Percentiles rank a stretch among this genome's conserved stretches.
These are phyloP conservation scores for Aspergillus nomiae DNA, from an alignment of 2,329 filamentous ascomycete genomes.

Conservation along the genomic window DNA sequence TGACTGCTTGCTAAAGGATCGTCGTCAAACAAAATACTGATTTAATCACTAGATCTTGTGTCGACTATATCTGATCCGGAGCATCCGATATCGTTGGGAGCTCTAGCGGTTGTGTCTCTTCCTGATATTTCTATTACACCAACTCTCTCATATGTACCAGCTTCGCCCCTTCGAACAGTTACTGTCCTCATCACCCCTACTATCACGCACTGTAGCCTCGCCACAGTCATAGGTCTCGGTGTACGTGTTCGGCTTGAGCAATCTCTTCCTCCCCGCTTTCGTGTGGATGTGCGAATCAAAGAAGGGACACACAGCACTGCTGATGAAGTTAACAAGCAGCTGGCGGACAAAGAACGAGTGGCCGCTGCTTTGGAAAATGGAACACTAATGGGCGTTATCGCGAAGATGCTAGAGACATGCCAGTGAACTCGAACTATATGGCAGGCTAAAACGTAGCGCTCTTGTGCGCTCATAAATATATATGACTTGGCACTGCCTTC, in stretches of 20 bases:
- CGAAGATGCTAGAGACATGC: slow-evolving; percentile 92
- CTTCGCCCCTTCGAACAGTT: slow-evolving; percentile 69
- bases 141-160: slow-evolving; percentile 59
- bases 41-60: slow-evolving; percentile 70
- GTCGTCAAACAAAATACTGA: slow-evolving; percentile 5
- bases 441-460: neutral
- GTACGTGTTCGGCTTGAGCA: slow-evolving; percentile 90
- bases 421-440: slow-evolving; percentile 45
- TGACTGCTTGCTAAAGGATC: neutral
- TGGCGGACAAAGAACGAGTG: slow-evolving; percentile 94
- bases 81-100: slow-evolving; percentile 90
- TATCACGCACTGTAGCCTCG: slow-evolving; percentile 93
- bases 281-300: slow-evolving; percentile 91
- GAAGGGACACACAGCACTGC: slow-evolving; percentile 94
- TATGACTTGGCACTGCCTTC: neutral
- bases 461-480: neutral
- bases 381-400: slow-evolving; percentile 80
- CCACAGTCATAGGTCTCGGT: slow-evolving; percentile 92
- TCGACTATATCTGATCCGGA: slow-evolving; percentile 94
- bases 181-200: slow-evolving; percentile 91
- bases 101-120: slow-evolving; percentile 93
- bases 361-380: slow-evolving; percentile 93
- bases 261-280: slow-evolving; percentile 85
- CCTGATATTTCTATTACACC: slow-evolving; percentile 82
- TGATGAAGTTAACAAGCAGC: slow-evolving; percentile 94